Base-by-base conservation (phyloP, 2,329 filamentous ascomycete species). In the Aspergillus quadricinctus region DNA sequence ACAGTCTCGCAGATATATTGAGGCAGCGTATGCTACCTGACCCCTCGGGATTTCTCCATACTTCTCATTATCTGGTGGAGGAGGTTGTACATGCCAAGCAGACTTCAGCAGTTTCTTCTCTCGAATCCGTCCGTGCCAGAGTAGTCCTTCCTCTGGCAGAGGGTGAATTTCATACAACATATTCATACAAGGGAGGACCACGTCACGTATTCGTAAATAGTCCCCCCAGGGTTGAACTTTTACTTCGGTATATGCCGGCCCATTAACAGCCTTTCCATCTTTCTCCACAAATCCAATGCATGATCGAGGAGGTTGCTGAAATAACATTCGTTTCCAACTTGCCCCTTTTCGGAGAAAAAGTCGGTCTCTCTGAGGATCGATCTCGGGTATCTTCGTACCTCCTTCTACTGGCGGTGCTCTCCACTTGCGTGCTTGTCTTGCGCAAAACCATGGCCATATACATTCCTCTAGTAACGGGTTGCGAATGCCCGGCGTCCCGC, bases 251-350 rank as follows among this genome's bases (percentile, higher is more conserved):
- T 40, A 40, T 40, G 35, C 11, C 17, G 14, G 35, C 5, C 35
- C 35, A 40, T 40, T n/a, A 40, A n/a, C 35, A 40, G 35, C 35
- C 35, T 40, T 40, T 40, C 35, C 35, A 53, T 49, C 29, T 19
- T 49, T 49, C 45, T 53, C 52, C 19, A 53, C 21, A 2, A 53
- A n/a, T 49, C 52, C 52, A 19, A 53, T 41, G n/a, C 25, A 41
- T 10, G 52, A 53, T 28, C 45, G 52, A 45, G 49, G 54, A 41
- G 50, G 54, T 49, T 56, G 43, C 49, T 52, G 50, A 29, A 56
- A 51, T 25, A 56, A 40, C 54, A 52, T 56, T 43, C 25, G 43
- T 23, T 28, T 19, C 54, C 54, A 56, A 49, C 49, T 56, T 43
- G 54, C 54, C n/a, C 35, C 45, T 23, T 52, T 21, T 14, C 41